Evolutionary conservation across 139 green algal species (phyloP).

Genomic region (Chlamydomonas sp.): DNA sequence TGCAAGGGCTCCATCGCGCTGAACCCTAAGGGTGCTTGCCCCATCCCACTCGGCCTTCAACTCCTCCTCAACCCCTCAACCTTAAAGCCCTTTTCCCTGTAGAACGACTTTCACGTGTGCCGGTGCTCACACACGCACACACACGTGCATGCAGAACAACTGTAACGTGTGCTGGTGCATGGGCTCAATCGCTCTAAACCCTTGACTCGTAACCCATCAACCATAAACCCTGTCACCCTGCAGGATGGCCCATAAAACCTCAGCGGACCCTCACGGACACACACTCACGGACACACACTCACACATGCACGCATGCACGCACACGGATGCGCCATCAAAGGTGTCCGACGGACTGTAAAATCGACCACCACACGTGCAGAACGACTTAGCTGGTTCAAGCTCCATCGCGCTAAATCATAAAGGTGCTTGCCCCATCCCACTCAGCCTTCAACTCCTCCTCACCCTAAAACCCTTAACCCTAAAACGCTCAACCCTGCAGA

Average conservation of each 20-base stretch:
- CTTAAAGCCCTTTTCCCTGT: slow-evolving; percentile 28
- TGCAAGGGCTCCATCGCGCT: neutral
- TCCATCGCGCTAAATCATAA: neutral
- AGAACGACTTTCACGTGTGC: too few relatives aligned
- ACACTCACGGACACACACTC: too few relatives aligned
- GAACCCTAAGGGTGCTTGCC: neutral
- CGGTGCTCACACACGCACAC: too few relatives aligned
- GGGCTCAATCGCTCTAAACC: slow-evolving; percentile 57
- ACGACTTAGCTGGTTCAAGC: slow-evolving; percentile 41
- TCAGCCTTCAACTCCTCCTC: neutral
- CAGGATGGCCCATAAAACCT: neutral
- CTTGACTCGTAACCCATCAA: slow-evolving; percentile 30
- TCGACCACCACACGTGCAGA: too few relatives aligned
- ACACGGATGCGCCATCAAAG: too few relatives aligned
- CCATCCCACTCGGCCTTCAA: neutral
- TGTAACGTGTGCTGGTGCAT: slow-evolving; percentile 39
- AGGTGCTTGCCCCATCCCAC: neutral
- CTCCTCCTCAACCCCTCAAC: neutral
- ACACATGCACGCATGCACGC: too few relatives aligned
- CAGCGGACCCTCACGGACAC: too few relatives aligned
- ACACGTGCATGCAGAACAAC: too few relatives aligned
- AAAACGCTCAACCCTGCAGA: slow-evolving; percentile 30
- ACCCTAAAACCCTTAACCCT: neutral
- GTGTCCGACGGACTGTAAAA: too few relatives aligned
- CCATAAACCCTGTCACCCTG: neutral